Evolutionary conservation across 768 basidiomycete genomes (phyloP), one percentile per base, ranked within the genome.

Genomic region (Mycena leptocephala): DNA sequence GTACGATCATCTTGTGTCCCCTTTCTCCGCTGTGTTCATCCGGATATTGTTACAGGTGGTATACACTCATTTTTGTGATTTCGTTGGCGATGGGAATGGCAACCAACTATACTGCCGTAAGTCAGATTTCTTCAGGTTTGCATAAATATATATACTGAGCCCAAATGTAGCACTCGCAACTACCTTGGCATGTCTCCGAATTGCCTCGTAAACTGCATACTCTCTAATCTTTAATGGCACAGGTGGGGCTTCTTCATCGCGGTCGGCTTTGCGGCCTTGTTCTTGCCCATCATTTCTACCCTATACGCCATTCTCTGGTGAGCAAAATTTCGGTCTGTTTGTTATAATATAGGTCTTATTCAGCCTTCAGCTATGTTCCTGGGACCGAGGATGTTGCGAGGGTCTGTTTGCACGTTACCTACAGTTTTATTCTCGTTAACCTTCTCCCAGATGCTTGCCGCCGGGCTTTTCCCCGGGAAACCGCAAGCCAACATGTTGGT

Each of bases 181-280:
- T 87, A 5, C 76, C 76, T 20, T 78, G 74, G 74, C 39, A 46
- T 51, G 74, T 56, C 35, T 51, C 28, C 20, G 37, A 4, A 56
- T n/a, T n/a, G 24, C 18, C 6, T 48, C 22, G 28, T 7, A 10
- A 43, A 43, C 33, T 14, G 7, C 11, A 5, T 18, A 28, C 16
- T 35, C 22, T 20, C 24, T 66, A 13, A 62, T 30, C 59, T 14
- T 53, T 30, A 14, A 20, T 3, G 22, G 2, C 5, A 7, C 35
- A 84, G 86, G 87, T 92, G 90, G 90, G 90, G 87, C 6, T 82
- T 91, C 68, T 83, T 90, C 71, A 87, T 92, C 26, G 86, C 87
- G n/a, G 79, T 93, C 33, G 81, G 92, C 41, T 83, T 94, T 67
- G 87, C 92, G 0, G 78, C 84, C 3, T 73, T 90, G 41, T 90